Conservation (phyloP, 2,329 filamentous ascomycete species). For the Stemphylium lycopersici region DNA sequence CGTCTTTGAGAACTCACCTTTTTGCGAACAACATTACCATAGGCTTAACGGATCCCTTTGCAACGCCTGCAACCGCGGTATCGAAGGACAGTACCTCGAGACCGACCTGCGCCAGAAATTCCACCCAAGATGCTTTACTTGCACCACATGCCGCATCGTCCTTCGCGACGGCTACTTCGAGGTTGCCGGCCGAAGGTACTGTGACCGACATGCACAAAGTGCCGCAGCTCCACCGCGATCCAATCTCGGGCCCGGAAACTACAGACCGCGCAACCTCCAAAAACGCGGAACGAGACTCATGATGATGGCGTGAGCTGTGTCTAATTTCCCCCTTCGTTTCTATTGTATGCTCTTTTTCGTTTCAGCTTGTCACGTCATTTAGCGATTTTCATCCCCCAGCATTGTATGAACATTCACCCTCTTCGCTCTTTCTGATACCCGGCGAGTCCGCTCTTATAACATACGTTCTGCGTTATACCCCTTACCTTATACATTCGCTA, state of each 20-base stretch:
- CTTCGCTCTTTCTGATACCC: slow-evolving; percentile 29
- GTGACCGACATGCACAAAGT: slow-evolving; percentile 81
- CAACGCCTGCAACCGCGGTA: slow-evolving; percentile 77
- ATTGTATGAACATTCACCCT: slow-evolving; percentile 20
- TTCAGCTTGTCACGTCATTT: slow-evolving; percentile 11
- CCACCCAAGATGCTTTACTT: slow-evolving; percentile 86
- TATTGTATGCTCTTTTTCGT: neutral
- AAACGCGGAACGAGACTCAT: slow-evolving; percentile 58
- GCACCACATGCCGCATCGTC: slow-evolving; percentile 74
- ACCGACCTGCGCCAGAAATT: slow-evolving; percentile 80
- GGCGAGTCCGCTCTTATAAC: slow-evolving; percentile 28
- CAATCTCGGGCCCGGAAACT: slow-evolving; percentile 47
- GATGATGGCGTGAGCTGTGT: slow-evolving; percentile 53
- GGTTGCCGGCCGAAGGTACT: slow-evolving; percentile 78
- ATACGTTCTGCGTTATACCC: slow-evolving; percentile 11
- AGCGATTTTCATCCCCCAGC: slow-evolving; percentile 18
- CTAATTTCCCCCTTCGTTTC: neutral
- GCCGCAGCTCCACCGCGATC: slow-evolving; percentile 51
- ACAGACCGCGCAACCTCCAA: slow-evolving; percentile 51
- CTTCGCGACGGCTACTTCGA: slow-evolving; percentile 91
- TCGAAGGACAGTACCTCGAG: slow-evolving; percentile 92
- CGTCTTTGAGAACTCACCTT: slow-evolving; percentile 83
- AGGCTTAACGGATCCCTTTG: slow-evolving; percentile 88
- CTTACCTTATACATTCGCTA: slow-evolving; percentile 14
- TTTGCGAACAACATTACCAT: slow-evolving; percentile 93